These are phyloP conservation scores for Mortierella sp. DNA, from an alignment of 371 early-diverging fungal genomes.

Conservation along the genomic window DNA sequence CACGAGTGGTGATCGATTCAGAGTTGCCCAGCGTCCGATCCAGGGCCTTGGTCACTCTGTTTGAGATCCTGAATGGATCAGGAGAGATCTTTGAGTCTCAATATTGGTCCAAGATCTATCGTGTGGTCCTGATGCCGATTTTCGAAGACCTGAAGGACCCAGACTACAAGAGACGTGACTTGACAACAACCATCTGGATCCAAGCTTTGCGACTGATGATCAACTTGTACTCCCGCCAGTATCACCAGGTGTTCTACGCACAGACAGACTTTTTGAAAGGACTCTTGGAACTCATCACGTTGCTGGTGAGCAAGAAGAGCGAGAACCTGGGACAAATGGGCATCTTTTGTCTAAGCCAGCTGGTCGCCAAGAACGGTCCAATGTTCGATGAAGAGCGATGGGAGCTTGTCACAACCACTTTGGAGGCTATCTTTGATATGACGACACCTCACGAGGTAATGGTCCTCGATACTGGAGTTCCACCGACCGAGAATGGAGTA, in stretches of 20 bases:
- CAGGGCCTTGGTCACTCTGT: conserved; percentile 79
- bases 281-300: conserved; percentile 76
- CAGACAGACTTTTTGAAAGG: conserved; percentile 66
- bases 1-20: conserved; percentile 84
- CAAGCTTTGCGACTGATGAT: conserved; percentile 85
- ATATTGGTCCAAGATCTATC: conserved; percentile 82
- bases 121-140: conserved; percentile 83
- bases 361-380: conserved; percentile 74
- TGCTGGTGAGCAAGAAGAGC: conserved; percentile 84
- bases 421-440: conserved; percentile 75
- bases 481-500: conserved; percentile 10
- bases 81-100: conserved; percentile 72
- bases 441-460: conserved; percentile 86
- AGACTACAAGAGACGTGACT: conserved; percentile 53
- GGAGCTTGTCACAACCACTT: conserved; percentile 70
- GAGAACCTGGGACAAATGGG: conserved; percentile 88
- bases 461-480: conserved; percentile 35
- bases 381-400: conserved; percentile 75
- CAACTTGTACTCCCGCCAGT: conserved; percentile 77
- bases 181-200: conserved; percentile 63
- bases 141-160: conserved; percentile 80
- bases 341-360: conserved; percentile 81
- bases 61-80: conserved; percentile 75
- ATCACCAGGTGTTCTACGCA: conserved; percentile 64
- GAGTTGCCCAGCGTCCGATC: conserved; percentile 83